These are phyloP conservation scores for Nothopassalora personata DNA, from an alignment of 2,329 filamentous ascomycete genomes.

Conservation along the genomic window DNA sequence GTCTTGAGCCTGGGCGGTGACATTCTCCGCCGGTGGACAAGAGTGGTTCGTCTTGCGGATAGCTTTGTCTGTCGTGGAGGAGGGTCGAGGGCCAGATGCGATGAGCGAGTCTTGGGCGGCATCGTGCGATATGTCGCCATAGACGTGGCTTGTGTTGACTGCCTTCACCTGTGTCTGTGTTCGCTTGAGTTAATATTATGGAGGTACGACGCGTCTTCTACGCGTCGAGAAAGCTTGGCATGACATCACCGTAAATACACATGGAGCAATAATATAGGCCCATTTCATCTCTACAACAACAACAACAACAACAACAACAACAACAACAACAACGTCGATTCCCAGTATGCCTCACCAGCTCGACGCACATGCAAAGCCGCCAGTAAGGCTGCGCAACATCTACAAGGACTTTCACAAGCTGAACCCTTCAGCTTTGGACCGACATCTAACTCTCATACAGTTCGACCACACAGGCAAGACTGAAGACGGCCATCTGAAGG, in stretches of 20 bases:
- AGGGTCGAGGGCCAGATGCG: constrained; percentile 2
- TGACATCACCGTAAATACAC: neutral
- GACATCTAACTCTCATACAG: neutral
- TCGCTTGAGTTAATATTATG: neutral
- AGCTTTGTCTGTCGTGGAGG: constrained; percentile 14
- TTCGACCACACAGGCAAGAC: constrained; percentile 1
- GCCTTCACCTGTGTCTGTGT: neutral
- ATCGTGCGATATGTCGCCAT: constrained; percentile 1
- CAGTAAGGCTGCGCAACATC: constrained; percentile 59
- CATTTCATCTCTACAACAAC: neutral
- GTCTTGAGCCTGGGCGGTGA: constrained; percentile 7
- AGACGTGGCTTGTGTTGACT: neutral
- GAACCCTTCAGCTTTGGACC: constrained; percentile 47
- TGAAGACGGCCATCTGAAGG: neutral
- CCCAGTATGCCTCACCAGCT: constrained; percentile 35
- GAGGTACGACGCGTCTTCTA: neutral
- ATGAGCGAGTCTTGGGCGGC: constrained; percentile 6
- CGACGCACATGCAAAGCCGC: constrained; percentile 74
- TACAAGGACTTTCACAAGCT: constrained; percentile 72
- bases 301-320: neutral
- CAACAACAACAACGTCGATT: neutral
- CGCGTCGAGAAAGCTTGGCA: neutral
- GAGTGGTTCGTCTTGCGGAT: constrained; percentile 3
- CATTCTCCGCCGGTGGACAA: constrained; percentile 4
- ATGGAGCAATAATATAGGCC: neutral